A percentile compares a stretch with the other conserved stretches of the same genome.
These are phyloP conservation scores for Apiotrichum siamense DNA, from an alignment of 1,284 basidiomycete genomes.

Conservation along the genomic window DNA sequence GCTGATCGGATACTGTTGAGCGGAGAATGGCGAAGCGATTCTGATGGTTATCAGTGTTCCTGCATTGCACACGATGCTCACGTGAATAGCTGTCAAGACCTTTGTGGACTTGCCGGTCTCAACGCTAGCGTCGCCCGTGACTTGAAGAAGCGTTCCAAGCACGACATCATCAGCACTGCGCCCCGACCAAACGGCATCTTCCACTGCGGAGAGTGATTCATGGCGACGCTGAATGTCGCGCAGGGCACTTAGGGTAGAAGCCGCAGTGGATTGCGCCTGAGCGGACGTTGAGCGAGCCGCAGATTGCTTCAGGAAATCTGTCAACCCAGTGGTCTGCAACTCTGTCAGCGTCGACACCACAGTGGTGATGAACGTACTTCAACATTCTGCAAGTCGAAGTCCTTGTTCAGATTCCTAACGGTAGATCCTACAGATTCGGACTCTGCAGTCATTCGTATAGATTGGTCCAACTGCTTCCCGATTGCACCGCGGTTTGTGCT, in stretches of 20 bases:
- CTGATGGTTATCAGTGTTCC: neutral
- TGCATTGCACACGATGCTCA: conserved; percentile 10
- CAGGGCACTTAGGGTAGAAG: conserved; percentile 4
- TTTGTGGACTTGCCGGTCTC: neutral
- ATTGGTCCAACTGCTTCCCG: too few relatives aligned
- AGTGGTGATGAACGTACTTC: neutral
- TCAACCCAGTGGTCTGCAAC: neutral
- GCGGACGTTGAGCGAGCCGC: neutral
- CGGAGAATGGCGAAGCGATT: neutral
- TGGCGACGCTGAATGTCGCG: conserved; percentile 9
- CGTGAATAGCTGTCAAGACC: conserved; percentile 9
- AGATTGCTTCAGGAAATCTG: neutral
- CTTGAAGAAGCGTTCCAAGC: conserved; percentile 14
- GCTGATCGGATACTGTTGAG: conserved; percentile 10
- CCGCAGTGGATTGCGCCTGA: neutral
- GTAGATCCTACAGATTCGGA: too few relatives aligned
- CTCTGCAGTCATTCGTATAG: too few relatives aligned
- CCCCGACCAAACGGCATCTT: conserved; percentile 32
- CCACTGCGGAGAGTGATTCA: conserved; percentile 21
- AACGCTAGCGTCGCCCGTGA: too few relatives aligned
- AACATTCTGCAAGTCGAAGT: neutral
- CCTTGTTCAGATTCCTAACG: neutral
- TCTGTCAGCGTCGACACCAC: neutral
- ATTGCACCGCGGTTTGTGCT: too few relatives aligned
- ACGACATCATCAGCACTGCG: conserved; percentile 24